Base-by-base conservation (phyloP, 805 yeast genomes). In the Cyberlindnera mycetangii region DNA sequence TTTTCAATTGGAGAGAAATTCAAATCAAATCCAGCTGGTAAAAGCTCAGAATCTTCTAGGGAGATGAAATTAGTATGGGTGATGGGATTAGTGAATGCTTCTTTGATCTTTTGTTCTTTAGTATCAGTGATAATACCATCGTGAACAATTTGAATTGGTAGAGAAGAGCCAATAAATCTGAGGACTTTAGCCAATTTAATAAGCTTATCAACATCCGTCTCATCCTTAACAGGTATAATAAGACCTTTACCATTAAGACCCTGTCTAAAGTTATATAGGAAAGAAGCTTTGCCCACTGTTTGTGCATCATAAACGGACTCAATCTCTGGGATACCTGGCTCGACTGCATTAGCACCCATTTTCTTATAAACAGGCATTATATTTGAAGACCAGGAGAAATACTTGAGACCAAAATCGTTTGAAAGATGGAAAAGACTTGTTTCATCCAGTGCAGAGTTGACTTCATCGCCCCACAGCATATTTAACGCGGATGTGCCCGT, bases 191-290 rank as follows among this genome's bases (percentile, higher is more conserved):
- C 63, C 19, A 69, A 35, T 44, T 71, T 74, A 16, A 70, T 60
- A 30, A 76, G 52, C 43, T 77, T 80, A 15, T 68, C 64, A 11
- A 68, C 22, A 22, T 49, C 66, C 40, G 71, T 67, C 7, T 58
- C 56, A 42, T 77, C 71, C 17, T 71, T 52, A 1, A 75, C 72
- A 2, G 83, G 72, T 8, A 81, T 58, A 2, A 78, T 83, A 15
- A 79, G 71, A 8, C 87, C 87, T 46, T 61, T 62, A 3, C 80
- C 81, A 14, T 61, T 60, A 24, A 64, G 38, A 10, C 45, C 35
- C 8, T 46, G 49, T 48, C 47, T 58, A 22, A 57, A 54, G 17
- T 58, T 53, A 19, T 67, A 66, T 32, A 61, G 50, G 48, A 58
- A 64, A 56, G 67, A 62, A 3, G 50, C 50, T 41, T 48, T 27